phyloP scores from a whole-genome alignment of 2,329 filamentous ascomycete species.

The Neurospora sp. region DNA sequence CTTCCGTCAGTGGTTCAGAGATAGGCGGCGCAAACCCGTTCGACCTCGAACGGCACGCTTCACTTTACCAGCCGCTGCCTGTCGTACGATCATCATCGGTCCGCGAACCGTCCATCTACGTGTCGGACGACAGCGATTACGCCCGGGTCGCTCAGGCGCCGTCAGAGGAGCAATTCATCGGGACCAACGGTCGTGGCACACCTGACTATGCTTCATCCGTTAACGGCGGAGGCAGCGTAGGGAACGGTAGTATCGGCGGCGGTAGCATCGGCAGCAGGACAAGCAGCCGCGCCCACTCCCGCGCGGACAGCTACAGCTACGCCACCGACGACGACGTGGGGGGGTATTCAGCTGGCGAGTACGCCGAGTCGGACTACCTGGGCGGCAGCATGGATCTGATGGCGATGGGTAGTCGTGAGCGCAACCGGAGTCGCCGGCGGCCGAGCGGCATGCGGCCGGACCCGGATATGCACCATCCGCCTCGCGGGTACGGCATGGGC shows the following conservation, averaged over 20 bases:
- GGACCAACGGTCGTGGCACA: conserved; percentile 21
- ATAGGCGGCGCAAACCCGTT: conserved; percentile 47
- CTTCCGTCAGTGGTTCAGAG: conserved; percentile 46
- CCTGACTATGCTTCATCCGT: background rate
- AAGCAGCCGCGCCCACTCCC: conserved; percentile 15
- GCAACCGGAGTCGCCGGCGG: conserved; percentile 4
- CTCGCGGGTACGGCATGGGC: conserved; percentile 8
- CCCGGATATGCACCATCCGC: conserved; percentile 9
- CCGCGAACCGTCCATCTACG: conserved; percentile 50
- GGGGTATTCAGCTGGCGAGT: conserved; percentile 18
- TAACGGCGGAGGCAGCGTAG: background rate
- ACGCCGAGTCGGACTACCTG: conserved; percentile 19
- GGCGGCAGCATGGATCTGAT: conserved; percentile 4
- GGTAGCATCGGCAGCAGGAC: conserved; percentile 9
- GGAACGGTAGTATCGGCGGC: background rate
- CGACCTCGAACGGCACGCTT: conserved; percentile 52
- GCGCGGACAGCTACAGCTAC: conserved; percentile 18
- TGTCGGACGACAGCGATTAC: conserved; percentile 47
- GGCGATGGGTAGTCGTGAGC: conserved; percentile 7
- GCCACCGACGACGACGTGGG: conserved; percentile 14
- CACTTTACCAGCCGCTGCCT: conserved; percentile 33
- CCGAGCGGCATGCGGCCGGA: conserved; percentile 5
- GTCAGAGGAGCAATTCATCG: conserved; percentile 13
- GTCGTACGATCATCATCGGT: conserved; percentile 17
- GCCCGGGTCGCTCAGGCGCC: conserved; percentile 23